Evolutionary conservation across 441 rosid species (phyloP), one percentile per base, ranked within the genome.

Genomic region (Brassica balearica): DNA sequence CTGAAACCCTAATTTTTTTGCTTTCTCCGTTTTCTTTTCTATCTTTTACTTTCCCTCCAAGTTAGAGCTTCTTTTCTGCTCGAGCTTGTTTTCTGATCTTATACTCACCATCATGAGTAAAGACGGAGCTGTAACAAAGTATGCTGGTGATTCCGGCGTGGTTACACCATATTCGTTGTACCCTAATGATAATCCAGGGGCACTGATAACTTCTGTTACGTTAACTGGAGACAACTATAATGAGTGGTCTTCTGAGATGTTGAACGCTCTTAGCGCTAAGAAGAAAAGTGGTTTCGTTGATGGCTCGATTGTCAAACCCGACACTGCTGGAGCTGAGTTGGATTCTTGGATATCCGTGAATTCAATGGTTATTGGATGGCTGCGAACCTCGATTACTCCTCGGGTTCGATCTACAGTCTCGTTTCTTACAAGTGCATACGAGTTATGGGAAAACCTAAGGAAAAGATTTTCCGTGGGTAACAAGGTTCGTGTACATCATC

Each of bases 231-330:
- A 46, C 15, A 46, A 46, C 53, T 46, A 46, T 12, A 46, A 46
- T 46, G 53, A 46, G 53, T 46, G 53, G 53, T 46, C 53, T 46
- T 46, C 53, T 46, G 53, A 46, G 53, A 46, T 46, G 53, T 46
- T 46, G 2, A 43, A 46, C 6, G 53, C 15, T 46, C 53, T 46
- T 11, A 46, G 53, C 53, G 2, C 53, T 1, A 46, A 46, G 53
- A 46, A 46, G 53, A 46, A 46, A 11, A 46, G 1, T 11, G 14
- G 15, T 6, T 46, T 46, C 6, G 53, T 46, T 11, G 53, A 46
- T 46, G 53, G 53, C 53, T 46, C 53, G 53, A 46, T 46, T 46
- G 53, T 4, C 53, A 12, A 46, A 11, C 15, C 53, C 15, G 6
- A 3, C 15, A 46, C 53, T 12, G 53, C 15, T 46, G 53, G 53